These are phyloP conservation scores for Tetratostichococcus sp. DNA, from an alignment of 139 green algal genomes.

Conservation along the genomic window DNA sequence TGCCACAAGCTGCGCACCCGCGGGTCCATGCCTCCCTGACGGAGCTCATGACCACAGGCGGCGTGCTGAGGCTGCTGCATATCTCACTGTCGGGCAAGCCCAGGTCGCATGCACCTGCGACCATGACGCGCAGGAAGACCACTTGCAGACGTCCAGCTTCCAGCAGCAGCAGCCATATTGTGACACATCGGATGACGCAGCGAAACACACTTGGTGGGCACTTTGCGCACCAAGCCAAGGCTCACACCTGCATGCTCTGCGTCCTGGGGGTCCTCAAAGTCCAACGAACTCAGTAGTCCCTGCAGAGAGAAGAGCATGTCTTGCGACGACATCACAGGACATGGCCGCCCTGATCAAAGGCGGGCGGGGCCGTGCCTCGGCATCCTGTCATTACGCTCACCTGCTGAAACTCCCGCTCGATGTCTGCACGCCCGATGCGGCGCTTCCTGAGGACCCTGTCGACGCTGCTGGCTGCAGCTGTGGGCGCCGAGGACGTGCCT, in stretches of 20 bases:
- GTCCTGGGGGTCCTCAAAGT: neutral
- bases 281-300: neutral
- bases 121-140: no score
- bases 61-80: neutral
- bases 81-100: neutral
- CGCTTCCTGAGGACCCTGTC: constrained; percentile 26
- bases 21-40: neutral
- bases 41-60: neutral
- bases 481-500: no score
- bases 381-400: neutral
- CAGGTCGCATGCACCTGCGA: neutral
- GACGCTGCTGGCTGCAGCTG: neutral
- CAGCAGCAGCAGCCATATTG: no score
- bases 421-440: constrained; percentile 20
- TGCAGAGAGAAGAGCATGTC: neutral
- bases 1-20: neutral
- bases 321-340: neutral
- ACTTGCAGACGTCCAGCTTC: no score
- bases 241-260: neutral
- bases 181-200: no score
- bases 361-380: no score
- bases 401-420: neutral
- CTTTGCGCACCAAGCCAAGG: no score
- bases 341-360: neutral
- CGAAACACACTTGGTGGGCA: neutral